Evolutionary conservation across 257 asterid species (phyloP), one percentile per base, ranked within the genome.

Genomic region (Przewalskia tangutica): DNA sequence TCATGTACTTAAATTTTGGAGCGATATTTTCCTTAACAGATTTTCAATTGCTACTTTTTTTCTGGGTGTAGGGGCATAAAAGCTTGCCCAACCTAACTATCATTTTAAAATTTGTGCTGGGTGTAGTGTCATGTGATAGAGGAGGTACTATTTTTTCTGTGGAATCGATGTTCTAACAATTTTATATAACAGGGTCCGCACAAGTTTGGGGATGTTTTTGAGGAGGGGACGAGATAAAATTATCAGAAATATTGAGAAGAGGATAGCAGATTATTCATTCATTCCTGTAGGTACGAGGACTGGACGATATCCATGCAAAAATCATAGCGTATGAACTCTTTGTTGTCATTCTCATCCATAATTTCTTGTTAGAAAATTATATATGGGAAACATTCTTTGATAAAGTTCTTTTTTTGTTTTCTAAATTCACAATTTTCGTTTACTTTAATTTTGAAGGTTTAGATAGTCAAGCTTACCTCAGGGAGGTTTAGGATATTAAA

Each of bases 191-290:
- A 95, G 98, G 93, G 97, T 89, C 56, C 99, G 99, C 18, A 95
- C 98, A 76, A 95, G 94, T 82, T 90, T 92, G 16, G 97, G 96
- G 66, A 90, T 85, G 90, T 93, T 91, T 85, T 85, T 94, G 82
- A 85, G 85, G 81, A 91, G 95, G 84, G 96, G 94, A 32, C 83
- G 88, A 59, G 97, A 93, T 85, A 88, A 86, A 88, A 83, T 93
- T 54, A 84, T 93, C 71, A 81, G 85, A 80, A 88, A 85, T 46
- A 91, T 93, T 55, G 98, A 93, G 85, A 90, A 90, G 82, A 84
- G 97, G 79, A 93, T 94, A 82, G 94, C 98, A 10, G 94, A 91
- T 75, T 91, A 44, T 85, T 83, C 97, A 20, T 88, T 86, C 80
- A 91, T 94, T 77, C 98, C 97, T 85, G 90, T 67, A 84, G 97